Evolutionary conservation across 129 eudicot species (phyloP).

Genomic region (Artemisia tridentata): DNA sequence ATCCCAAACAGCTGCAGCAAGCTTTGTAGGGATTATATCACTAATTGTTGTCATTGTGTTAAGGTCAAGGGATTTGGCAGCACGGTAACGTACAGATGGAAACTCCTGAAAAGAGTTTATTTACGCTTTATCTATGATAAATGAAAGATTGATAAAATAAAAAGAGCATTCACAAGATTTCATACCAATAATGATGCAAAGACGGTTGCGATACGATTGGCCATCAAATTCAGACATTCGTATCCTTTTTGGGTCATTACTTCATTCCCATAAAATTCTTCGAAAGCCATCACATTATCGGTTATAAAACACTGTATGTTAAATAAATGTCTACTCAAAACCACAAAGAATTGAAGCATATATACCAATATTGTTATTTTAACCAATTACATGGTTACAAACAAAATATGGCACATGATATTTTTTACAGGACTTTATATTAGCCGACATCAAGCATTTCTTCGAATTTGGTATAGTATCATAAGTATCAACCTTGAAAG

Average conservation of each 20-base stretch:
- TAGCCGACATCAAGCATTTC: background rate
- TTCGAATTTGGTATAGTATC: background rate
- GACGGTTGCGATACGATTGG: constrained; percentile 76
- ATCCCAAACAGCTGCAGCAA: constrained; percentile 90
- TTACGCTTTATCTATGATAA: constrained; percentile 19
- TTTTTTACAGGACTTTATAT: no score
- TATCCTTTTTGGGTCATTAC: constrained; percentile 55
- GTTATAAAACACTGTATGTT: constrained; percentile 66
- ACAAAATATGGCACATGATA: background rate
- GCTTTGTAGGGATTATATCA: constrained; percentile 82
- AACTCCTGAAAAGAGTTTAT: constrained; percentile 61
- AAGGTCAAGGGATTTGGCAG: constrained; percentile 81
- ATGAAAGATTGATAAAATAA: constrained; percentile 8
- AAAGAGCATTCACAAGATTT: background rate
- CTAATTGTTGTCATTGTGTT: constrained; percentile 73
- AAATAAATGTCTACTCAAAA: constrained; percentile 20
- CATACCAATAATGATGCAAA: constrained; percentile 85
- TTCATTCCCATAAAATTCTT: constrained; percentile 77
- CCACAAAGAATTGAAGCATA: constrained; percentile 17
- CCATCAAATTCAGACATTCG: constrained; percentile 72
- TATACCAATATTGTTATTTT: background rate
- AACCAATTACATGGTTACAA: constrained; percentile 7
- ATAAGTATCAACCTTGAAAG: constrained; percentile 9
- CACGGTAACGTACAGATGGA: constrained; percentile 89
- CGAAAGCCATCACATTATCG: constrained; percentile 66